Conservation (phyloP, 2,329 filamentous ascomycete species). For the Xylaria sp. region DNA sequence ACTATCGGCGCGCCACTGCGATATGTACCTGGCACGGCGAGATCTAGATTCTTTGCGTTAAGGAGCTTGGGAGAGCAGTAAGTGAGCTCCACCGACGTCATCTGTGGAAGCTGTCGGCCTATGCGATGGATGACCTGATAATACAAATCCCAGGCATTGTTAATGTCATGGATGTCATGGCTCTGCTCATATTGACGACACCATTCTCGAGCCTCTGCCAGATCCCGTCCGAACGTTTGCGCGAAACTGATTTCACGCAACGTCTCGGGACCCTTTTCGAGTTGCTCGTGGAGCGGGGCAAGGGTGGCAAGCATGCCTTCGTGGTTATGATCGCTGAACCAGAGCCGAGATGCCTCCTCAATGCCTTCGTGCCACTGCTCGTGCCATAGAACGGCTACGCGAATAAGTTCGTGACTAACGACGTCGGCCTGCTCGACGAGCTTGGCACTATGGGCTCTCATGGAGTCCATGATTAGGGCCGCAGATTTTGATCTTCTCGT, state of each 20-base stretch:
- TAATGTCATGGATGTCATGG: constrained; percentile 88
- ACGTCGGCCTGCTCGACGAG: constrained; percentile 93
- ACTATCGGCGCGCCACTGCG: constrained; percentile 72
- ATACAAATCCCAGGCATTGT: constrained; percentile 98
- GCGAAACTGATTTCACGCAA: constrained; percentile 94
- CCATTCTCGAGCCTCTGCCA: constrained; percentile 93
- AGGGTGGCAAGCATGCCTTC: constrained; percentile 94
- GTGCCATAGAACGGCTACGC: constrained; percentile 96
- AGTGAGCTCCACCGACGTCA: constrained; percentile 87
- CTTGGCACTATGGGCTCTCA: constrained; percentile 88
- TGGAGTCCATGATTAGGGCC: constrained; percentile 92
- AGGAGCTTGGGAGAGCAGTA: constrained; percentile 96
- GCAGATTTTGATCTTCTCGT: constrained; percentile 81
- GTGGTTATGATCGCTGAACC: constrained; percentile 96
- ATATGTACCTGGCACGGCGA: constrained; percentile 96
- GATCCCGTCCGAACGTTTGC: constrained; percentile 91
- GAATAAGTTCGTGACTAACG: constrained; percentile 93
- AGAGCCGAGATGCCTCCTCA: constrained; percentile 91
- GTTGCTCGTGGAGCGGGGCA: constrained; percentile 81
- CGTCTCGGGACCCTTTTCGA: constrained; percentile 88
- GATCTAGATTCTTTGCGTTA: constrained; percentile 74
- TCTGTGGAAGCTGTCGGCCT: constrained; percentile 82
- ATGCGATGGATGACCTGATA: constrained; percentile 98
- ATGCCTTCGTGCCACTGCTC: constrained; percentile 98
- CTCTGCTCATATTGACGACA: constrained; percentile 86